A percentile compares a stretch with the other conserved stretches of the same genome.
Evolutionary conservation across 163 green algal species (phyloP).

Genomic region (Scenedesmus sp.): DNA sequence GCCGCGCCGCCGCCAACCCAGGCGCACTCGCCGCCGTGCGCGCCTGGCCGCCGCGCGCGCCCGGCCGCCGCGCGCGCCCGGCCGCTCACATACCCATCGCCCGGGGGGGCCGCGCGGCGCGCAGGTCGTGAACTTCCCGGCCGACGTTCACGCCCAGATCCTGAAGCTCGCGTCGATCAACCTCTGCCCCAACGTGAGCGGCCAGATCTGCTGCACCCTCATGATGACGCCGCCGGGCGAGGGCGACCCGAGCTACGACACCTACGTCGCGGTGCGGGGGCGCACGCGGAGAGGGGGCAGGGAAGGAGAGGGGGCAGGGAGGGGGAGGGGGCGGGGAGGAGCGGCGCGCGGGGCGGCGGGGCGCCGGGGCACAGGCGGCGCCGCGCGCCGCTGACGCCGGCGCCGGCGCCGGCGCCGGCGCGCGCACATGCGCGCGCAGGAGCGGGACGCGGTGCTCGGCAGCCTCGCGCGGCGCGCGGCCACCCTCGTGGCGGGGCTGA

Average conservation of each 20-base stretch:
- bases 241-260: conserved; percentile 68
- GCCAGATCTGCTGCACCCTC: conserved; percentile 79
- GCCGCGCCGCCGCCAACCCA: no score
- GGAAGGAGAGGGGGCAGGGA: neutral
- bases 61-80: no score
- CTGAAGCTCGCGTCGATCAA: conserved; percentile 84
- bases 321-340: no score
- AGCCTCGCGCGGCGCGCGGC: conserved; percentile 65
- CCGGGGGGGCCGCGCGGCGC: no score
- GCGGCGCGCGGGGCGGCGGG: no score
- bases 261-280: conserved; percentile 30
- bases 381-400: no score
- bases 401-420: no score
- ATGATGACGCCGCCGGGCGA: conserved; percentile 80
- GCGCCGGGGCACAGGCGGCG: no score
- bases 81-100: no score
- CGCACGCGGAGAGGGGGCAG: neutral
- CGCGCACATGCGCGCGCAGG: conserved; percentile 13
- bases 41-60: no score
- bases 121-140: conserved; percentile 58
- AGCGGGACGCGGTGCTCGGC: conserved; percentile 60
- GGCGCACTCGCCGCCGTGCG: no score
- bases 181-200: conserved; percentile 83
- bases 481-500: conserved; percentile 62
- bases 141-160: conserved; percentile 65